A percentile compares a stretch with the other conserved stretches of the same genome.
These are phyloP conservation scores for Fusarium tjaetaba DNA, from an alignment of 2,329 filamentous ascomycete genomes.

Conservation along the genomic window DNA sequence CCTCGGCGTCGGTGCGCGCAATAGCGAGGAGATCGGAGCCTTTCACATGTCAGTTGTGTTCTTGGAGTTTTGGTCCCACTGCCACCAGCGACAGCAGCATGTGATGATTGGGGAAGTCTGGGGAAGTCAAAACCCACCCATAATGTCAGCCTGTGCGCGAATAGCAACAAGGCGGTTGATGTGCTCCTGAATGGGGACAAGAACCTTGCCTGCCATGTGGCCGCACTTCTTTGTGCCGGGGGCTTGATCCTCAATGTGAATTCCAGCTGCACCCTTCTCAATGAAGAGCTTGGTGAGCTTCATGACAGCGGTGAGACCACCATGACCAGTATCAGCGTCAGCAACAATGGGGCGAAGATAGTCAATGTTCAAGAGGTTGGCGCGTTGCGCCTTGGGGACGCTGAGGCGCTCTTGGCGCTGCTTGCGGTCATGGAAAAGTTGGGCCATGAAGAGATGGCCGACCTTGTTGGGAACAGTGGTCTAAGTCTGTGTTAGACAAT, in stretches of 20 bases:
- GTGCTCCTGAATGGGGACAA: slow-evolving; percentile 96
- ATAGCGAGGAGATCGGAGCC: slow-evolving; percentile 87
- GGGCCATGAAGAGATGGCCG: slow-evolving; percentile 95
- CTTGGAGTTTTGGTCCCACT: background rate
- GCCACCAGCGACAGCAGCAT: slow-evolving; percentile 1
- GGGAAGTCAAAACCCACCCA: slow-evolving; percentile 69
- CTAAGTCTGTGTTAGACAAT: slow-evolving; percentile 58
- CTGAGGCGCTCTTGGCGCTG: slow-evolving; percentile 94
- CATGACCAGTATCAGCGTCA: slow-evolving; percentile 96
- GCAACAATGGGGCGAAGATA: slow-evolving; percentile 96
- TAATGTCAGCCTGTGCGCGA: slow-evolving; percentile 96
- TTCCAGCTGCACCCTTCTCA: slow-evolving; percentile 95
- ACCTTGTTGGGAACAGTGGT: slow-evolving; percentile 99
- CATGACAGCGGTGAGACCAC: slow-evolving; percentile 98
- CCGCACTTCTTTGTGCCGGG: slow-evolving; percentile 99
- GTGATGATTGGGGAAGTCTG: slow-evolving; percentile 22
- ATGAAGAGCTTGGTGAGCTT: slow-evolving; percentile 98
- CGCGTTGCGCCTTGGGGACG: slow-evolving; percentile 76
- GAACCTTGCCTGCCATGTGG: slow-evolving; percentile 98
- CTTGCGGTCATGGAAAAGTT: slow-evolving; percentile 99
- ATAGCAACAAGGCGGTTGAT: slow-evolving; percentile 98
- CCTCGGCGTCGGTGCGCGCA: slow-evolving; percentile 96
- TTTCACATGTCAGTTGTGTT: slow-evolving; percentile 48
- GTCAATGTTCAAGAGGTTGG: slow-evolving; percentile 82
- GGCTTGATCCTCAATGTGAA: slow-evolving; percentile 98